phyloP scores from a whole-genome alignment of 2,329 filamentous ascomycete species.

The Cladosporium sphaerospermum region DNA sequence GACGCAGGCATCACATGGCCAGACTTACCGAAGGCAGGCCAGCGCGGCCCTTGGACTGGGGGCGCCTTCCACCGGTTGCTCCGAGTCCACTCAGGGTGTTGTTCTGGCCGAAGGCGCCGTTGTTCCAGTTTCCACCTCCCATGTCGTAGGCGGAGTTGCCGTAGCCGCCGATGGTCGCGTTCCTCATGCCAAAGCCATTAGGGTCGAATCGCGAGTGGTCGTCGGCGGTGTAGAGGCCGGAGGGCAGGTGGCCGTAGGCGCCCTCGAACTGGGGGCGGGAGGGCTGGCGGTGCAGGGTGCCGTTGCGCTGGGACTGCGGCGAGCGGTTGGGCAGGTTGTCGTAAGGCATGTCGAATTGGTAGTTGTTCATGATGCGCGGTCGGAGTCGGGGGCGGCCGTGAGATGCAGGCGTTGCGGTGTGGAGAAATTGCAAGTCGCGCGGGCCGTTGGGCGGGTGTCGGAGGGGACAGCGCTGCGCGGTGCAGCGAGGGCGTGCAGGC shows the following conservation, averaged over 20 bases:
- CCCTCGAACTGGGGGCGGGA: conserved; percentile 68
- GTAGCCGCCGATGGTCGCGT: conserved; percentile 54
- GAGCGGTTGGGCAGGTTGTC: conserved; percentile 64
- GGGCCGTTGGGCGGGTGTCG: conserved; percentile 9
- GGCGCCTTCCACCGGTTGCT: conserved; percentile 37
- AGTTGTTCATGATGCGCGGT: conserved; percentile 25
- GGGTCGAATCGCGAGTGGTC: conserved; percentile 49
- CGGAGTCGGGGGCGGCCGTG: neutral
- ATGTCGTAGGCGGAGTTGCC: conserved; percentile 63
- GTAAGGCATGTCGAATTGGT: conserved; percentile 60
- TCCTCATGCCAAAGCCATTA: conserved; percentile 54
- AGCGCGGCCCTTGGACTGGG: conserved; percentile 48
- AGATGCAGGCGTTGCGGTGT: neutral
- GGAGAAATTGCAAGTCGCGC: conserved; percentile 4
- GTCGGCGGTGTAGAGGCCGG: conserved; percentile 64
- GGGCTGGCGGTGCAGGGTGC: conserved; percentile 60
- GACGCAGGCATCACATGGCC: conserved; percentile 54
- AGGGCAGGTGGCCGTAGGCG: conserved; percentile 59
- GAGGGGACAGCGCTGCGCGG: neutral
- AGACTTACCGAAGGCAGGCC: conserved; percentile 68
- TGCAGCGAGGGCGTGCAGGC: neutral
- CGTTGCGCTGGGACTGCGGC: conserved; percentile 64
- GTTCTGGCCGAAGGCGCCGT: conserved; percentile 62
- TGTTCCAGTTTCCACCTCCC: conserved; percentile 71
- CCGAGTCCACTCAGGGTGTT: conserved; percentile 46